Base-by-base conservation (phyloP, 192 early-diverging fungal genomes). In the Entomortierella parvispora region DNA sequence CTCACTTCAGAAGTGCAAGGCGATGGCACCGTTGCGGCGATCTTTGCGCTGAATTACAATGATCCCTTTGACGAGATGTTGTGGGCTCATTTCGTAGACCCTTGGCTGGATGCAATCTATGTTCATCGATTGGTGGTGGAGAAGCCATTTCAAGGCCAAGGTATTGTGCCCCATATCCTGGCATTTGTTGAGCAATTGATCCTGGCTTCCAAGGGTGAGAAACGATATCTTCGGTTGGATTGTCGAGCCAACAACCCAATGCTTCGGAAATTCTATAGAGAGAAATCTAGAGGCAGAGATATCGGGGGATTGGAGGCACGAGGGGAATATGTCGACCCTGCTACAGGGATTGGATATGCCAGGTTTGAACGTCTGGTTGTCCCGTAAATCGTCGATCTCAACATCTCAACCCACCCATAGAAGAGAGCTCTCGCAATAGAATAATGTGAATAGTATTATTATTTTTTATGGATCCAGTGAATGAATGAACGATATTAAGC, bases 61-160 rank as follows among this genome's bases (percentile, higher is more conserved):
- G 74, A 77, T 34, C 74, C 74, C 44, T 77, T 77, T 77, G 74
- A 77, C 49, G 54, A 77, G 8, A 77, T 77, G 74, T 55, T 77
- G 6, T 77, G 74, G 74, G 44, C 61, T 3, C 74, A 66, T 0
- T 43, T 58, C 0, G 25, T 65, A 6, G 52, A 76, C 6, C 11
- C 49, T 3, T 77, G 74, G 74, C 54, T 52, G 54, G 74, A 77
- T 62, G 74, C 74, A 4, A 47, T 77, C 4, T 77, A 77, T 49
- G 65, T 77, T 10, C 74, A 77, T 22, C 52, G 74, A 22, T 23
- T 77, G n/a, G 74, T 77, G 11, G 74, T 77, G 0, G 74, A 77
- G n/a, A 33, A 61, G 40, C n/a, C 7, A 0, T 77, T 68, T 33
- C 74, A 77, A 32, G 74, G 74, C 4, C 46, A 28, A 14, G 74